Evolutionary conservation across 495 filamentous ascomycete species (phyloP).

Genomic region (Cercophora newfieldiana): DNA sequence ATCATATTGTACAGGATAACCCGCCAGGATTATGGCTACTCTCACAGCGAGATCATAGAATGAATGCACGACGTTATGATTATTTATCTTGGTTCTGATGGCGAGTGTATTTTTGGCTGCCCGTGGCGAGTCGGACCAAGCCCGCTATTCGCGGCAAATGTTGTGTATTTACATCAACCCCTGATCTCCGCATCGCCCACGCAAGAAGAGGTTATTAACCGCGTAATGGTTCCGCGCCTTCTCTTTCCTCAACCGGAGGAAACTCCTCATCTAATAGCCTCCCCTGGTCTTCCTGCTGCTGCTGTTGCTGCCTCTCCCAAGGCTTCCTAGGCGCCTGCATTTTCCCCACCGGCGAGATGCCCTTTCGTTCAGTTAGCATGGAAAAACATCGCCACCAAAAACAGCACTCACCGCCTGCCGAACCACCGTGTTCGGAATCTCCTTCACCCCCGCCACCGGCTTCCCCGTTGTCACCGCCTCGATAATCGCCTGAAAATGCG

Average conservation of each 20-base stretch:
- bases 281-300: slow-evolving; percentile 4
- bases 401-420: slow-evolving; percentile 46
- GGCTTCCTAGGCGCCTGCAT: slow-evolving; percentile 39
- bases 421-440: slow-evolving; percentile 84
- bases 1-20: neutral
- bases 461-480: slow-evolving; percentile 83
- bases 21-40: neutral
- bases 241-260: slow-evolving; percentile 23
- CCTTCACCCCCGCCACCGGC: slow-evolving; percentile 82
- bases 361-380: slow-evolving; percentile 15
- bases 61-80: neutral
- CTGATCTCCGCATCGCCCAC: too few relatives aligned
- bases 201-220: neutral
- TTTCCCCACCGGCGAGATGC: slow-evolving; percentile 35
- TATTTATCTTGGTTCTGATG: too few relatives aligned
- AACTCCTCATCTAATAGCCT: slow-evolving; percentile 28
- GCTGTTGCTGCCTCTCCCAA: slow-evolving; percentile 35
- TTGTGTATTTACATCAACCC: too few relatives aligned
- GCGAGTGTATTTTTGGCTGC: too few relatives aligned
- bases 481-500: slow-evolving; percentile 84
- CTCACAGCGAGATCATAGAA: neutral
- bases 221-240: neutral
- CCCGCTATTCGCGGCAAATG: too few relatives aligned
- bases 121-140: too few relatives aligned
- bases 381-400: neutral